phyloP scores from a whole-genome alignment of 2,329 filamentous ascomycete genomes.

The Dissoconium aciculare region DNA sequence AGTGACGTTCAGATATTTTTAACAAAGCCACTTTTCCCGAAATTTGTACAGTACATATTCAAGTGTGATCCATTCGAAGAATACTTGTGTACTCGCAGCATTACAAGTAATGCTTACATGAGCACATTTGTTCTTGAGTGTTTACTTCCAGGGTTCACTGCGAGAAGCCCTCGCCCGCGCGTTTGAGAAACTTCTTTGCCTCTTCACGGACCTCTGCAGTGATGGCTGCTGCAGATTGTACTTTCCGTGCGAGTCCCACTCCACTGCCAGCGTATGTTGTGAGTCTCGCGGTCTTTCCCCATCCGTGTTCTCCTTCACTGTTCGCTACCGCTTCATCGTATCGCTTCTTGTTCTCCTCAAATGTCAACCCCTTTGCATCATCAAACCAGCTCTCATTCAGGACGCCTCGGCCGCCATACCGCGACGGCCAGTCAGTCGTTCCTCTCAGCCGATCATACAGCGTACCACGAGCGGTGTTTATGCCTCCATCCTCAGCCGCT shows the following conservation, averaged over 20 bases:
- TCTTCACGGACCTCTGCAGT: conserved; percentile 34
- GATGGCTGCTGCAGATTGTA: conserved; percentile 38
- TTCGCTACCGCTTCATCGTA: conserved; percentile 35
- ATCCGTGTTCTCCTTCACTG: conserved; percentile 38
- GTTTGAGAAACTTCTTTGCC: conserved; percentile 20
- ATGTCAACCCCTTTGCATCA: conserved; percentile 25
- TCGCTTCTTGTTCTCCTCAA: conserved; percentile 31
- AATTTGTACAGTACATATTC: too few relatives aligned
- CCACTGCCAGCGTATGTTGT: conserved; percentile 49
- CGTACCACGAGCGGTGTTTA: conserved; percentile 35
- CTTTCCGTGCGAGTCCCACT: conserved; percentile 41
- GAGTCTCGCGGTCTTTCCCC: conserved; percentile 40
- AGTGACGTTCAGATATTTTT: too few relatives aligned
- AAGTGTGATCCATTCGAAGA: too few relatives aligned
- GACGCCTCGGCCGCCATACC: conserved; percentile 44
- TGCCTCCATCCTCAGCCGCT: conserved; percentile 35
- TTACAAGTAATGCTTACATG: too few relatives aligned
- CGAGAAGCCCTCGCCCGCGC: not conserved
- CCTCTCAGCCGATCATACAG: conserved; percentile 41
- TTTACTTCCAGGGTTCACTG: too few relatives aligned
- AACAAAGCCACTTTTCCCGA: too few relatives aligned
- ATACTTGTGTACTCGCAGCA: too few relatives aligned
- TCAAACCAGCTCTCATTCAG: conserved; percentile 39
- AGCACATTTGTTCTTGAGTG: too few relatives aligned
- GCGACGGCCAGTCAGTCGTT: conserved; percentile 42